Conservation (phyloP, 148 eudicot species). For the Linanthus parryae region DNA sequence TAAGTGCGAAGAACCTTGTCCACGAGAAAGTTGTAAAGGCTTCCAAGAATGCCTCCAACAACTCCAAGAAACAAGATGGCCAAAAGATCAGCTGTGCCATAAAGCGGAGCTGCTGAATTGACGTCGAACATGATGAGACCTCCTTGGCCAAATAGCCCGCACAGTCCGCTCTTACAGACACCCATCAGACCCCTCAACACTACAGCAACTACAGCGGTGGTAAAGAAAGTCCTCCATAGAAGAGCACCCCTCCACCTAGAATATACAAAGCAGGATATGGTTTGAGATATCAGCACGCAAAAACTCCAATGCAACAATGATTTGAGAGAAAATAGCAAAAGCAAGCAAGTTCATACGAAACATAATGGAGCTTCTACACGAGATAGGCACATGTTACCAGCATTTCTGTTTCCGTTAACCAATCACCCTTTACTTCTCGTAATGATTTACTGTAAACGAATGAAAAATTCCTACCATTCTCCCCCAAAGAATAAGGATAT, state of each 20-base stretch:
- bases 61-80: conserved; percentile 54
- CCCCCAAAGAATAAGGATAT: no score
- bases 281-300: no score
- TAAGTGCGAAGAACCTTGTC: conserved; percentile 68
- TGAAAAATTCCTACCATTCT: no score
- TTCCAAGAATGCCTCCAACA: conserved; percentile 65
- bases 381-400: no score
- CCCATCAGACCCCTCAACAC: conserved; percentile 48
- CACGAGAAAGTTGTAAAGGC: conserved; percentile 66
- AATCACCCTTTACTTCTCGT: no score
- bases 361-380: no score
- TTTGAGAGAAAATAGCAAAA: not conserved
- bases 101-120: conserved; percentile 27
- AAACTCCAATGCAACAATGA: no score
- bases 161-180: conserved; percentile 57
- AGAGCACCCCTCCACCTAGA: conserved; percentile 90
- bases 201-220: conserved; percentile 83
- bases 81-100: conserved; percentile 36
- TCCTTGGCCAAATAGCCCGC: conserved; percentile 80
- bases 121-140: conserved; percentile 82
- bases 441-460: no score
- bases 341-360: not conserved
- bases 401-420: no score
- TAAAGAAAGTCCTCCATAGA: conserved; percentile 82
- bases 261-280: conserved; percentile 9